Conservation (phyloP, 805 yeast genomes). For the Grigorovia jiainica region DNA sequence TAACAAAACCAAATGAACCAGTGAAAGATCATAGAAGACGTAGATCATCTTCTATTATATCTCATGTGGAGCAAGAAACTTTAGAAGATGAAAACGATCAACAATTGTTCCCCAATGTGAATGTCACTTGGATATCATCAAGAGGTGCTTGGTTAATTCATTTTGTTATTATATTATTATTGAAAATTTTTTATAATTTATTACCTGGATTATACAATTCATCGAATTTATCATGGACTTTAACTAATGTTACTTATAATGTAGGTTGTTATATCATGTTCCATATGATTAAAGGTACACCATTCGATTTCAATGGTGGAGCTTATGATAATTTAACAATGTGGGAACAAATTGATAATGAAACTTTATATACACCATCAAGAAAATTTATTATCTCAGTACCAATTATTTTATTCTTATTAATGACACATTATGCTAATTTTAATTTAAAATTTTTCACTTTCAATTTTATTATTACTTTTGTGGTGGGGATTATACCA, state of each 20-base stretch:
- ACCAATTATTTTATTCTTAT: slow-evolving; percentile 79
- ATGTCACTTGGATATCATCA: slow-evolving; percentile 92
- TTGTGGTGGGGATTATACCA: slow-evolving; percentile 83
- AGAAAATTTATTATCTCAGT: slow-evolving; percentile 87
- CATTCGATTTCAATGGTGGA: slow-evolving; percentile 93
- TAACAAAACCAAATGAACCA: slow-evolving; percentile 19
- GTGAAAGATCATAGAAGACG: slow-evolving; percentile 40
- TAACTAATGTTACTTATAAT: slow-evolving; percentile 83
- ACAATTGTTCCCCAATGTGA: slow-evolving; percentile 76
- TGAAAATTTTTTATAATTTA: slow-evolving; percentile 69
- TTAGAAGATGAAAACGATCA: slow-evolving; percentile 90
- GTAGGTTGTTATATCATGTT: slow-evolving; percentile 93
- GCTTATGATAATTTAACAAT: slow-evolving; percentile 91
- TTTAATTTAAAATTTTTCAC: slow-evolving; percentile 74
- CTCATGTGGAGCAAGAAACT: slow-evolving; percentile 88
- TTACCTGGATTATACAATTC: slow-evolving; percentile 63
- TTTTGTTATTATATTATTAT: slow-evolving; percentile 64
- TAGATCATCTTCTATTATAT: slow-evolving; percentile 81
- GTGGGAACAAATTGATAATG: slow-evolving; percentile 97
- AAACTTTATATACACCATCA: slow-evolving; percentile 94
- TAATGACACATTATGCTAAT: slow-evolving; percentile 83
- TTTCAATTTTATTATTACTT: slow-evolving; percentile 61
- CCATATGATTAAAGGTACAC: slow-evolving; percentile 93
- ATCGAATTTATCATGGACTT: slow-evolving; percentile 78
- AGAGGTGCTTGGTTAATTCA: slow-evolving; percentile 97